These are phyloP conservation scores for Huiozyma sinensis DNA, from an alignment of 805 yeast species.

Conservation along the genomic window DNA sequence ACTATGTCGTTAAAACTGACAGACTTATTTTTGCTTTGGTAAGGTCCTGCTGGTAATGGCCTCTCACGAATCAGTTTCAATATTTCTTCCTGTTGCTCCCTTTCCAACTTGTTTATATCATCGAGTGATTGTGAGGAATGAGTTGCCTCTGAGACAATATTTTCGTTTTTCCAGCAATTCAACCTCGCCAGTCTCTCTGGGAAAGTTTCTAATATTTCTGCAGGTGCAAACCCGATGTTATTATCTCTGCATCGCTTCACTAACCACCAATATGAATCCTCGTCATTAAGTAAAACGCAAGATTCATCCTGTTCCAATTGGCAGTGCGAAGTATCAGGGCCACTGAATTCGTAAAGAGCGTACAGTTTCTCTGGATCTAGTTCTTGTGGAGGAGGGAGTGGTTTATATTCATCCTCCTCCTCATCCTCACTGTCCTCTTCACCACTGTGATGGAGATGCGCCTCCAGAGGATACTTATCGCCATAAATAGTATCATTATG, in stretches of 20 bases:
- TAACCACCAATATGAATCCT: constrained; percentile 96
- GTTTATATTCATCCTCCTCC: constrained; percentile 34
- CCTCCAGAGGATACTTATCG: constrained; percentile 5
- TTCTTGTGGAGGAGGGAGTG: constrained; percentile 58
- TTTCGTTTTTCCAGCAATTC: constrained; percentile 88
- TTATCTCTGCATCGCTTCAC: constrained; percentile 50
- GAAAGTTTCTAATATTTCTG: constrained; percentile 86
- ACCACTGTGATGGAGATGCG: constrained; percentile 10
- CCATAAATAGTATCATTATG: constrained; percentile 5
- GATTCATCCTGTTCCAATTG: constrained; percentile 71
- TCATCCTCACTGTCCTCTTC: constrained; percentile 13
- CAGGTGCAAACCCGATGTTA: constrained; percentile 90
- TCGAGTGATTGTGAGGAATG: constrained; percentile 3
- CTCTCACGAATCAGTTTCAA: background rate
- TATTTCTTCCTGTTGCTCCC: constrained; percentile 1
- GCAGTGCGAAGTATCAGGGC: constrained; percentile 91
- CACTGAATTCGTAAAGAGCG: constrained; percentile 78
- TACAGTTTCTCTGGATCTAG: constrained; percentile 74
- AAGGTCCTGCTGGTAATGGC: constrained; percentile 2
- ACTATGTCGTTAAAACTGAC: constrained; percentile 27
- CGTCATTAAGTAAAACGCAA: constrained; percentile 71
- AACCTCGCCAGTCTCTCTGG: constrained; percentile 84
- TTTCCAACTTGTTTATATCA: constrained; percentile 5
- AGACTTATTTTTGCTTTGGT: constrained; percentile 18
- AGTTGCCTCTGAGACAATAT: constrained; percentile 24